phyloP scores from a whole-genome alignment of 177 flowering plant species.

The Vitis hybrid region DNA sequence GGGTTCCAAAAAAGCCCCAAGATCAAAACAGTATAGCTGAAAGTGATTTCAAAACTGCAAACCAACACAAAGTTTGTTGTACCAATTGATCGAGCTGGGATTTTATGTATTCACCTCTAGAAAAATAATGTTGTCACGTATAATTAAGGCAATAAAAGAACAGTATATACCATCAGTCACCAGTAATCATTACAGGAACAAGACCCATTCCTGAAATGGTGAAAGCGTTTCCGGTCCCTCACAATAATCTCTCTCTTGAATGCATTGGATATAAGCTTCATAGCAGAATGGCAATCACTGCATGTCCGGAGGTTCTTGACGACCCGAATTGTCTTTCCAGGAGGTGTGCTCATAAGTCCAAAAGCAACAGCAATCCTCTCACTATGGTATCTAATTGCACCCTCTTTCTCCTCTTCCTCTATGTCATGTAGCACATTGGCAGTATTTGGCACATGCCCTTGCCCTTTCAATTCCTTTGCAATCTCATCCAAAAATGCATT shows the following conservation, averaged over 20 bases:
- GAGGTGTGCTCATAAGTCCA: slow-evolving; percentile 38
- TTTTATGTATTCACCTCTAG: no score
- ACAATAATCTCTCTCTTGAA: slow-evolving; percentile 18
- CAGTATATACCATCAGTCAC: slow-evolving; percentile 8
- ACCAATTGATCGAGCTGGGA: no score
- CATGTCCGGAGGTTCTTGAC: slow-evolving; percentile 38
- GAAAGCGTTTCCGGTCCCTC: slow-evolving; percentile 25
- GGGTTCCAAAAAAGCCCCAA: no score
- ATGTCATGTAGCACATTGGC: slow-evolving; percentile 41
- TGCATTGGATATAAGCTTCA: slow-evolving; percentile 22
- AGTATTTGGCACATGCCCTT: slow-evolving; percentile 32
- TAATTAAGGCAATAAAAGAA: no score
- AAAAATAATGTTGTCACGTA: no score
- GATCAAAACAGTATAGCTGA: no score
- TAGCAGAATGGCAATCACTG: slow-evolving; percentile 26
- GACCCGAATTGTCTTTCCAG: slow-evolving; percentile 30
- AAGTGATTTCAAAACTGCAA: no score
- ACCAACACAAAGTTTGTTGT: no score
- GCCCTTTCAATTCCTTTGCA: slow-evolving; percentile 23
- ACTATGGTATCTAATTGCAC: slow-evolving; percentile 37
- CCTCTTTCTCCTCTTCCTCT: slow-evolving; percentile 50
- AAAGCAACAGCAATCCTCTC: slow-evolving; percentile 44
- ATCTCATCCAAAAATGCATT: slow-evolving; percentile 35
- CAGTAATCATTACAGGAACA: slow-evolving; percentile 30
- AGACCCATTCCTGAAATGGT: slow-evolving; percentile 24